A percentile compares a stretch with the other conserved stretches of the same genome.
Conservation (phyloP, 192 early-diverging fungal species). For the Jimgerdemannia lactiflua region DNA sequence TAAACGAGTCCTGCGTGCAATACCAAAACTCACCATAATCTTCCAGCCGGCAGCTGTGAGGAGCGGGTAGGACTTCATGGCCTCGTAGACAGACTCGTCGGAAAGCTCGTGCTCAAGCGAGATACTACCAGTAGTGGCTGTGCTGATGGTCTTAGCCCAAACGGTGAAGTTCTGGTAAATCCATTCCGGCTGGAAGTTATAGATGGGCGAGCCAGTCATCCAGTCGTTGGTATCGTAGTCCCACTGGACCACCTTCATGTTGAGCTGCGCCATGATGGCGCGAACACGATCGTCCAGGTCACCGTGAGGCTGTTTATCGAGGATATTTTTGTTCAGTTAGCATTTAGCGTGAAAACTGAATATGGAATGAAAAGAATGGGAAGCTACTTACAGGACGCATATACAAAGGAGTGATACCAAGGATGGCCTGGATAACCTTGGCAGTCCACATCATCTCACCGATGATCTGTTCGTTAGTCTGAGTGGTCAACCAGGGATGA, state of each 20-base stretch:
- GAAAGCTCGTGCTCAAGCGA: constrained; percentile 52
- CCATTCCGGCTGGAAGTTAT: constrained; percentile 23
- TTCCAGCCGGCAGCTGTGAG: constrained; percentile 1
- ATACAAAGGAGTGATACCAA: constrained; percentile 47
- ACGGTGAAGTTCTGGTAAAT: constrained; percentile 38
- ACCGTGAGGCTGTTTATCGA: constrained; percentile 29
- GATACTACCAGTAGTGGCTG: constrained; percentile 37
- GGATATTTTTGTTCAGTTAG: no score
- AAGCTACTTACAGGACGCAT: constrained; percentile 44
- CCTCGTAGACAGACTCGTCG: constrained; percentile 39
- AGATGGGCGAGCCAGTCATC: constrained; percentile 19
- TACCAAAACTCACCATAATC: not conserved
- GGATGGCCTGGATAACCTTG: constrained; percentile 38
- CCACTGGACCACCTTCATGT: constrained; percentile 48
- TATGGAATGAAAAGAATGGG: not conserved
- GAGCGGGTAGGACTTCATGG: constrained; percentile 14
- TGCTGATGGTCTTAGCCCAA: constrained; percentile 41
- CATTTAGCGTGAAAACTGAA: no score
- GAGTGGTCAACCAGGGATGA: constrained; percentile 34
- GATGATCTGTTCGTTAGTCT: constrained; percentile 29
- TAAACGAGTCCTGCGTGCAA: not conserved
- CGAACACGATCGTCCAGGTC: constrained; percentile 57
- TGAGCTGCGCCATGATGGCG: constrained; percentile 38
- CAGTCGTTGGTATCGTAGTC: constrained; percentile 52
- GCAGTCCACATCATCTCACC: constrained; percentile 50